Evolutionary conservation across 345 rosid species (phyloP).

Genomic region (Citrus inodora): DNA sequence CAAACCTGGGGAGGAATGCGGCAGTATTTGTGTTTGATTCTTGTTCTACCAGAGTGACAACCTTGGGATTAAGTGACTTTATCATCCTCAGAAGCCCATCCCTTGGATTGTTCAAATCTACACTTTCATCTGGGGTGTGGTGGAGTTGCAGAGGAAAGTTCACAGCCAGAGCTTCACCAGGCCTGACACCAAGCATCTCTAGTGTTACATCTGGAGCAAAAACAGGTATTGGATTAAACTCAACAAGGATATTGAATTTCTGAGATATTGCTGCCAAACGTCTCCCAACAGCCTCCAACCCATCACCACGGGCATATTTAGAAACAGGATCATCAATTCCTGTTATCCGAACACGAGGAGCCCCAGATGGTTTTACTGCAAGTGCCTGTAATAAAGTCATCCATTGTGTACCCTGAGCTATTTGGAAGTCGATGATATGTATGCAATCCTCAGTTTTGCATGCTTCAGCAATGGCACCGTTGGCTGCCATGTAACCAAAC

Average conservation of each 20-base stretch:
- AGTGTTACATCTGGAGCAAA: slow-evolving; percentile 44
- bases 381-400: slow-evolving; percentile 70
- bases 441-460: slow-evolving; percentile 55
- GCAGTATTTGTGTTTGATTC: slow-evolving; percentile 79
- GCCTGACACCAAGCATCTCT: slow-evolving; percentile 66
- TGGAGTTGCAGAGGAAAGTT: slow-evolving; percentile 73
- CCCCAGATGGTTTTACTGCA: slow-evolving; percentile 61
- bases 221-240: slow-evolving; percentile 56
- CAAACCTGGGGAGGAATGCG: slow-evolving; percentile 57
- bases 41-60: slow-evolving; percentile 63
- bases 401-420: slow-evolving; percentile 70
- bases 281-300: slow-evolving; percentile 47
- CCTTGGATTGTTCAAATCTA: slow-evolving; percentile 62
- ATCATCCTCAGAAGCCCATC: slow-evolving; percentile 68
- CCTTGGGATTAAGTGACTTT: slow-evolving; percentile 63
- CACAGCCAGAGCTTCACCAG: slow-evolving; percentile 63
- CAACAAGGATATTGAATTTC: slow-evolving; percentile 50
- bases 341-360: slow-evolving; percentile 66
- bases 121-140: slow-evolving; percentile 72
- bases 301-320: slow-evolving; percentile 48
- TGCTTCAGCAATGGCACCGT: slow-evolving; percentile 77
- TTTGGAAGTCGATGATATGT: slow-evolving; percentile 70
- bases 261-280: slow-evolving; percentile 45
- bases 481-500: slow-evolving; percentile 82
- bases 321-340: slow-evolving; percentile 62